phyloP scores from a whole-genome alignment of 805 yeast genomes.

The Tetrapisispora phaffii region DNA sequence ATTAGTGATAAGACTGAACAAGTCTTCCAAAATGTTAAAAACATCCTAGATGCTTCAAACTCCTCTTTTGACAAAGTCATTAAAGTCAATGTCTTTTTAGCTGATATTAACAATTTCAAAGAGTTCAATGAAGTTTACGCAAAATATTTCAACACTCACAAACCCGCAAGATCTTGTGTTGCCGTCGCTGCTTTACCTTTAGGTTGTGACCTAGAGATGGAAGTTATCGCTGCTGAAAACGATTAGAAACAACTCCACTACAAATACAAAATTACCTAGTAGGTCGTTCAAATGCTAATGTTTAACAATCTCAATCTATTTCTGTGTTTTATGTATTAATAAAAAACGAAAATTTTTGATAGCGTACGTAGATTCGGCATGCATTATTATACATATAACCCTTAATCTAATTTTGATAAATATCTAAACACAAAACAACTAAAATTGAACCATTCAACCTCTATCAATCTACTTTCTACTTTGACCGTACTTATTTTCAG shows the following conservation, averaged over 20 bases:
- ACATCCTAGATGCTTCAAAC: conserved; percentile 75
- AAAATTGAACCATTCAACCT: too few relatives aligned
- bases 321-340: too few relatives aligned
- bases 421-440: too few relatives aligned
- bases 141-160: conserved; percentile 61
- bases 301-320: too few relatives aligned
- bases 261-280: too few relatives aligned
- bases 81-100: conserved; percentile 78
- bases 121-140: conserved; percentile 80
- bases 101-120: conserved; percentile 81
- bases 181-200: conserved; percentile 89
- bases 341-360: too few relatives aligned
- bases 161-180: conserved; percentile 97
- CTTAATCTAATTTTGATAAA: too few relatives aligned
- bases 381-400: too few relatives aligned
- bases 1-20: conserved; percentile 73
- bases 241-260: neutral
- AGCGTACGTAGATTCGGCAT: too few relatives aligned
- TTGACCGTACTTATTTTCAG: too few relatives aligned
- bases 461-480: too few relatives aligned
- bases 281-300: too few relatives aligned
- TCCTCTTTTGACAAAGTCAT: conserved; percentile 75
- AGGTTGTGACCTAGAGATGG: conserved; percentile 78
- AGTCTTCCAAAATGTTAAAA: conserved; percentile 55
- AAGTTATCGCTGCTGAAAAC: conserved; percentile 56